A percentile compares a stretch with the other conserved stretches of the same genome.
Evolutionary conservation across 345 rosid genomes (phyloP).

Genomic region (Excoecaria agallocha): DNA sequence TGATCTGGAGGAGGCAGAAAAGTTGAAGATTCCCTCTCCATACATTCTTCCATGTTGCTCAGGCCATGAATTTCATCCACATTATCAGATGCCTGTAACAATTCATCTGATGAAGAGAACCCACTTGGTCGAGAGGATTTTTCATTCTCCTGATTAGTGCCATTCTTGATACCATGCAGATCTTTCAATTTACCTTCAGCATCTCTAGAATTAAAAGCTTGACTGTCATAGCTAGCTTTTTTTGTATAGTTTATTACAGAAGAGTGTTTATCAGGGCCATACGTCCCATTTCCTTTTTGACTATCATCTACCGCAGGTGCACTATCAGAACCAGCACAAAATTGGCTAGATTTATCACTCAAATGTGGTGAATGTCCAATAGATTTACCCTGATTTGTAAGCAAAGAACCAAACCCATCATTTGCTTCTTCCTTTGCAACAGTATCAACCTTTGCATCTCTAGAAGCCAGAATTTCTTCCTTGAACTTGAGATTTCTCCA

Average conservation of each 20-base stretch:
- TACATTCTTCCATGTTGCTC: constrained; percentile 37
- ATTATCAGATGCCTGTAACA: constrained; percentile 32
- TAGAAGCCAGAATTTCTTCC: constrained; percentile 62
- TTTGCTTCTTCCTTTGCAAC: constrained; percentile 42
- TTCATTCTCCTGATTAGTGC: constrained; percentile 31
- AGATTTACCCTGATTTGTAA: constrained; percentile 20
- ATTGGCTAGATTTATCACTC: constrained; percentile 22
- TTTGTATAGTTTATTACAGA: constrained; percentile 33
- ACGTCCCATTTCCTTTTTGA: constrained; percentile 28
- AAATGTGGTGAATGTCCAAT: constrained; percentile 21
- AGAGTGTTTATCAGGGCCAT: constrained; percentile 26
- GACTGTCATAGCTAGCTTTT: constrained; percentile 18
- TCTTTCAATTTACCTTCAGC: constrained; percentile 30
- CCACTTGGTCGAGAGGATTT: constrained; percentile 34
- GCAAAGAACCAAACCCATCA: constrained; percentile 34
- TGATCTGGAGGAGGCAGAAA: constrained; percentile 24
- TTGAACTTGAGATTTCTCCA: constrained; percentile 65
- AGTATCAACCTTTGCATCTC: constrained; percentile 51
- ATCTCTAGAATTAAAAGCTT: constrained; percentile 23
- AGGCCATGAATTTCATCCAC: constrained; percentile 31
- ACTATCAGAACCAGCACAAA: constrained; percentile 30
- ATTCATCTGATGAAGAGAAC: constrained; percentile 36
- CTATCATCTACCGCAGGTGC: constrained; percentile 29
- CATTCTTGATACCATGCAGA: constrained; percentile 23
- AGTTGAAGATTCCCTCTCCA: constrained; percentile 22